A percentile compares a stretch with the other conserved stretches of the same genome.
These are phyloP conservation scores for Lycium barbarum DNA, from an alignment of 257 asterid genomes.

Conservation along the genomic window DNA sequence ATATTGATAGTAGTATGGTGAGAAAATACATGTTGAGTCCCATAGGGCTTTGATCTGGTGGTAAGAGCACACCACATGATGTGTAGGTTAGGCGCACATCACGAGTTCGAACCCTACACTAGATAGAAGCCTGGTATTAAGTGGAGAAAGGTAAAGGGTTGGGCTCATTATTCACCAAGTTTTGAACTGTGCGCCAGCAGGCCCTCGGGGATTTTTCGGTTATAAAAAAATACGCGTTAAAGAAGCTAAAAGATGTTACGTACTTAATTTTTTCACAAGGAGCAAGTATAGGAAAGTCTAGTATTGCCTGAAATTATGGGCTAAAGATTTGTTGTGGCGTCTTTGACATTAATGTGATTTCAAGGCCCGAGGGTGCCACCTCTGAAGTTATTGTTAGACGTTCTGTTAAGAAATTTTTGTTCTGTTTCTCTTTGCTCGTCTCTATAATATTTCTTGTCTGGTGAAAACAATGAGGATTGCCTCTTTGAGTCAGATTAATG, in stretches of 20 bases:
- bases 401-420: not conserved
- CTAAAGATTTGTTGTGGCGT: not conserved
- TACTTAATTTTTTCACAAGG: constrained; percentile 7
- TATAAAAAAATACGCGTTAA: not conserved
- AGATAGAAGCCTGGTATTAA: not conserved
- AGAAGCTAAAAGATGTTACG: not conserved
- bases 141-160: not conserved
- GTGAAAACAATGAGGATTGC: constrained; percentile 24
- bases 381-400: not conserved
- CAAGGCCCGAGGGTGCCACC: not conserved
- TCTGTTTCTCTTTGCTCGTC: constrained; percentile 12
- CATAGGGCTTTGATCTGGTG: not conserved
- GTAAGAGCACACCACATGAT: not conserved
- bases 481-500: not conserved
- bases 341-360: not conserved
- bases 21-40: not conserved
- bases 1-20: constrained; percentile 1
- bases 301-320: constrained; percentile 8
- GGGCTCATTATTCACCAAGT: not conserved
- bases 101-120: not conserved
- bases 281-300: not conserved
- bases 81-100: constrained; percentile 12
- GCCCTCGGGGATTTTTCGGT: not conserved
- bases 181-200: not conserved
- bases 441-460: not conserved